phyloP scores from a whole-genome alignment of 1,284 basidiomycete species.

The Microbotryum violaceum region DNA sequence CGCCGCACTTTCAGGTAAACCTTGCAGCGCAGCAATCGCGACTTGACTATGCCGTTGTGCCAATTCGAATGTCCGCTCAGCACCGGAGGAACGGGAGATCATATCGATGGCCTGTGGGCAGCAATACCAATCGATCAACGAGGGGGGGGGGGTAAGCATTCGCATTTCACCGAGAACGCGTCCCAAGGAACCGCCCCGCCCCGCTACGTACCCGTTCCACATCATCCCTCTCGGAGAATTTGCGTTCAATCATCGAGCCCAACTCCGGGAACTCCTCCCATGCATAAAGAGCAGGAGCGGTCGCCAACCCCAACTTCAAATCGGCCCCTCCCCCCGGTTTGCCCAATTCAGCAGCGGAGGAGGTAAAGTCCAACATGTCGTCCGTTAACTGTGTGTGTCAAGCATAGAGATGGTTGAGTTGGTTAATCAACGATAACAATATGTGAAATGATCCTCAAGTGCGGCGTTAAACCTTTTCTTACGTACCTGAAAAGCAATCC shows the following conservation, averaged over 20 bases:
- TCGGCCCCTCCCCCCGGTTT: conserved; percentile 78
- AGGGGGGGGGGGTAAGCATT: background rate
- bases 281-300: conserved; percentile 88
- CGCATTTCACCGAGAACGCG: background rate
- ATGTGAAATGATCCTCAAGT: too few relatives aligned
- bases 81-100: conserved; percentile 65
- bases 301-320: conserved; percentile 76
- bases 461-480: background rate
- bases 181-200: background rate
- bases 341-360: conserved; percentile 57
- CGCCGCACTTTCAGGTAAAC: conserved; percentile 76
- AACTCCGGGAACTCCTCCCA: conserved; percentile 82
- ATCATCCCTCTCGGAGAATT: conserved; percentile 75
- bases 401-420: too few relatives aligned
- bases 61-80: conserved; percentile 69
- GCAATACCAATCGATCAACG: background rate
- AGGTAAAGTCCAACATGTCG: conserved; percentile 81
- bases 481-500: conserved; percentile 87
- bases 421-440: too few relatives aligned
- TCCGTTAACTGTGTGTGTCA: conserved; percentile 73
- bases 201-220: conserved; percentile 61
- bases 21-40: conserved; percentile 60
- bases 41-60: conserved; percentile 69
- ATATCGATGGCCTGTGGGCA: conserved; percentile 59
- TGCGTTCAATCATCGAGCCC: conserved; percentile 72